Conservation (phyloP, 129 eudicot genomes). For the Ambrosia artemisiifolia region DNA sequence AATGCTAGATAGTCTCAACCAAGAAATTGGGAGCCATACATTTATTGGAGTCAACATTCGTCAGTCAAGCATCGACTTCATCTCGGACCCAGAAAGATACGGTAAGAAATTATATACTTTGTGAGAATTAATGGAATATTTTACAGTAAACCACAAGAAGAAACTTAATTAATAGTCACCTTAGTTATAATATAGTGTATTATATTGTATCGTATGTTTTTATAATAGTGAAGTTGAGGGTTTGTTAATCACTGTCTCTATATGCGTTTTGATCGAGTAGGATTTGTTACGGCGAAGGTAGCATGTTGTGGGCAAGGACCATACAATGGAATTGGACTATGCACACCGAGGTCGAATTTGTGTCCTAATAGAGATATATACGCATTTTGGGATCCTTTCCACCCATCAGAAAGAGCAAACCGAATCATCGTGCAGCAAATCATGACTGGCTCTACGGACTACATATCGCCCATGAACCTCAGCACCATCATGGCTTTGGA, state of each 20-base stretch:
- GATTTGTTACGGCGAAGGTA: slow-evolving; percentile 28
- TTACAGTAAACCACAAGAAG: too few relatives aligned
- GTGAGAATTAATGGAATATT: too few relatives aligned
- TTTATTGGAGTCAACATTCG: slow-evolving; percentile 47
- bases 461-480: slow-evolving; percentile 43
- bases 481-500: slow-evolving; percentile 38
- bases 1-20: slow-evolving; percentile 38
- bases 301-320: slow-evolving; percentile 61
- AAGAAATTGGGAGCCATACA: slow-evolving; percentile 24
- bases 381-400: slow-evolving; percentile 50
- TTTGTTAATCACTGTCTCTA: background rate
- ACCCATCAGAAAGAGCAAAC: slow-evolving; percentile 43
- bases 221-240: background rate
- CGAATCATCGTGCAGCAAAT: slow-evolving; percentile 31
- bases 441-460: slow-evolving; percentile 15
- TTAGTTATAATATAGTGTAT: too few relatives aligned
- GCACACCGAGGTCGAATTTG: slow-evolving; percentile 37
- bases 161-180: too few relatives aligned
- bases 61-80: slow-evolving; percentile 32
- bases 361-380: slow-evolving; percentile 34
- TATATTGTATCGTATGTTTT: background rate
- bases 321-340: slow-evolving; percentile 43
- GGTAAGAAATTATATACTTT: slow-evolving; percentile 16
- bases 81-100: slow-evolving; percentile 25
- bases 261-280: slow-evolving; percentile 13